A percentile compares a stretch with the other conserved stretches of the same genome.
These are phyloP conservation scores for Lyophyllum decastes DNA, from an alignment of 768 basidiomycete genomes.

Conservation along the genomic window DNA sequence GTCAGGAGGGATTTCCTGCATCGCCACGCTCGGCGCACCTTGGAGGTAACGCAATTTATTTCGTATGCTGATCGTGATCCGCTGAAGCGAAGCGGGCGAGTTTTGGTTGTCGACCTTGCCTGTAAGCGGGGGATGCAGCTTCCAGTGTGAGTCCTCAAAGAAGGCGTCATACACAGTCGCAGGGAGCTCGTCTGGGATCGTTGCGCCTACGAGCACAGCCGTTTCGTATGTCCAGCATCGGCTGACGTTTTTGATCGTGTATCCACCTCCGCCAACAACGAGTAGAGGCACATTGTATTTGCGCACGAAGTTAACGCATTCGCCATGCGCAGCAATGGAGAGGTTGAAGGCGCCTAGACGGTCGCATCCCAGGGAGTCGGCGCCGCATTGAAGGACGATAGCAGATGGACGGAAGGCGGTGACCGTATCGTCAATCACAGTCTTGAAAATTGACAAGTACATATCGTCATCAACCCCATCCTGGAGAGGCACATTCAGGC, in stretches of 20 bases:
- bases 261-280: slow-evolving; percentile 93
- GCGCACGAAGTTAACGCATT: slow-evolving; percentile 96
- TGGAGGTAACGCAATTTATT: slow-evolving; percentile 91
- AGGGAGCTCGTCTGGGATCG: slow-evolving; percentile 86
- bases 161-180: slow-evolving; percentile 89
- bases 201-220: slow-evolving; percentile 81
- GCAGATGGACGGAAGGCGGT: slow-evolving; percentile 83
- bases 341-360: slow-evolving; percentile 96
- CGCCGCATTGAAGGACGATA: slow-evolving; percentile 96
- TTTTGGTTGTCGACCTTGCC: slow-evolving; percentile 95
- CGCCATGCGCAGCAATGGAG: slow-evolving; percentile 95
- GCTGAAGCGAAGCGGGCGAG: slow-evolving; percentile 76
- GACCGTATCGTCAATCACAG: slow-evolving; percentile 93
- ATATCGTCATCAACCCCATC: slow-evolving; percentile 98
- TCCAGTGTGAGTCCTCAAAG: slow-evolving; percentile 90
- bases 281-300: slow-evolving; percentile 89
- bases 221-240: slow-evolving; percentile 99
- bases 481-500: slow-evolving; percentile 90
- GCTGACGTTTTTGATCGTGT: slow-evolving; percentile 95
- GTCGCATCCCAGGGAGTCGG: slow-evolving; percentile 94
- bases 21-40: slow-evolving; percentile 93
- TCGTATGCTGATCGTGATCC: slow-evolving; percentile 81
- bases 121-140: slow-evolving; percentile 89
- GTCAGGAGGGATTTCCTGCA: slow-evolving; percentile 96
- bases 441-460: slow-evolving; percentile 94